Evolutionary conservation across 2,329 filamentous ascomycete genomes (phyloP).

Genomic region (Sporothrix schenckii): DNA sequence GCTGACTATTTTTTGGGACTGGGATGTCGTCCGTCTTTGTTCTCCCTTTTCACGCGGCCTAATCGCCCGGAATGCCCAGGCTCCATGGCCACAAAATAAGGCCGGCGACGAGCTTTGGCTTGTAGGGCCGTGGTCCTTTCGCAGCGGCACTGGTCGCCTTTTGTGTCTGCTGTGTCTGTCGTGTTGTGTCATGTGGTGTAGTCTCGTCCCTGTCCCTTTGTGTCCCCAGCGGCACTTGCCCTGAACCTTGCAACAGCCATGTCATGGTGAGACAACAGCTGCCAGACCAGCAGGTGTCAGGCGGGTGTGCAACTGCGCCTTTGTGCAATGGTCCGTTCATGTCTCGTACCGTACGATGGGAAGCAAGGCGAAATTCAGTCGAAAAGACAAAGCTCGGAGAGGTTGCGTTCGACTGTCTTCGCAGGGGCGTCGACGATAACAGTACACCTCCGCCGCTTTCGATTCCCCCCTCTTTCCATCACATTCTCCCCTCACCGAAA

Average conservation of each 20-base stretch:
- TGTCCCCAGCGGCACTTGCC: slow-evolving; percentile 8
- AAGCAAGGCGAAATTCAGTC: not conserved
- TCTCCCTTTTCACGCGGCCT: slow-evolving; percentile 16
- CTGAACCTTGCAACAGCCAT: not conserved
- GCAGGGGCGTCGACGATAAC: not conserved
- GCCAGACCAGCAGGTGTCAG: slow-evolving; percentile 25
- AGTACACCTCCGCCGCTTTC: not conserved
- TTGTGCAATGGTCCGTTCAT: not conserved
- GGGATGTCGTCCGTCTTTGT: slow-evolving; percentile 27
- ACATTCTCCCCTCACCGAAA: not conserved
- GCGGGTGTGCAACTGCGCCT: slow-evolving; percentile 22
- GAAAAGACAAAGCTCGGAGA: not conserved
- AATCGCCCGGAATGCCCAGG: not conserved
- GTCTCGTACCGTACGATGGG: not conserved
- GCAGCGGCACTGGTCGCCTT: slow-evolving; percentile 7
- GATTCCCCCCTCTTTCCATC: not conserved
- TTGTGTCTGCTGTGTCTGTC: not conserved
- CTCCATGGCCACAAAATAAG: too few relatives aligned
- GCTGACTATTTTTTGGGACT: slow-evolving; percentile 31
- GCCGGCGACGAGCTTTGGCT: not conserved
- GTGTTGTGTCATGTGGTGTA: not conserved
- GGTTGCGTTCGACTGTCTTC: too few relatives aligned
- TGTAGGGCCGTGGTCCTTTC: not conserved
- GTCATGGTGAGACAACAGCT: slow-evolving; percentile 29
- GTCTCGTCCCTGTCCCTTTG: slow-evolving; percentile 12